Evolutionary conservation across 1,284 basidiomycete genomes (phyloP), one percentile per base, ranked within the genome.

Genomic region (Fomitopsis palustris): DNA sequence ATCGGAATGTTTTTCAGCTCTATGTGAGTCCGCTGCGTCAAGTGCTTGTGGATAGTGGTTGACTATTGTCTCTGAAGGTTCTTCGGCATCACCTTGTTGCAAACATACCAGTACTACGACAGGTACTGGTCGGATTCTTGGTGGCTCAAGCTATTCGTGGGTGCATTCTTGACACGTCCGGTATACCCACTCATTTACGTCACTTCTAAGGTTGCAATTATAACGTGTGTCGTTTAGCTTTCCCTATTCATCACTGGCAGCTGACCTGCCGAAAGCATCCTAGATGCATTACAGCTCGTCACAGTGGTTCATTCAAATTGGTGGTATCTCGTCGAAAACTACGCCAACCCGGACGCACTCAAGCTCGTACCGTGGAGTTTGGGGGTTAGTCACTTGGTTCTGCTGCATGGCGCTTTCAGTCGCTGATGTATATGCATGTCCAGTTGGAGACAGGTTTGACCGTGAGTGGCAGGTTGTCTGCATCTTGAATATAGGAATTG

Each of bases 91-190:
- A 57, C 55, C 3, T 31, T 57, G 23, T 37, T 57, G 19, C 56
- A 58, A 39, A 58, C 45, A 16, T 58, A 58, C 41, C 56, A 58
- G 31, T 58, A 58, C 31, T 58, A 58, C 38, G 56, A 58, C 31
- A 35, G 49, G 4, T 58, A 53, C 45, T 53, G 49, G 56, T 42
- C 16, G 16, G 56, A 58, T 29, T 9, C 38, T 10, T 10, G 12
- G 31, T 53, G 51, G 49, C 38, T 58, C 27, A 58, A 58, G 51
- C 14, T 45, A 14, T 58, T 58, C 27, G 56, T 58, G 39, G 5
- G 56, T 49, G 8, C 25, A 45, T 8, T 31, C 33, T 42, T 6
- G 16, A 3, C 12, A 8, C 42, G 19, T 43, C 19, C 42, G 17
- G 9, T 43, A 21, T 19, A 4, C 19, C 35, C 10, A 4, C 53